Evolutionary conservation across 306 rosid genomes (phyloP).

Genomic region (Clitoria ternatea): DNA sequence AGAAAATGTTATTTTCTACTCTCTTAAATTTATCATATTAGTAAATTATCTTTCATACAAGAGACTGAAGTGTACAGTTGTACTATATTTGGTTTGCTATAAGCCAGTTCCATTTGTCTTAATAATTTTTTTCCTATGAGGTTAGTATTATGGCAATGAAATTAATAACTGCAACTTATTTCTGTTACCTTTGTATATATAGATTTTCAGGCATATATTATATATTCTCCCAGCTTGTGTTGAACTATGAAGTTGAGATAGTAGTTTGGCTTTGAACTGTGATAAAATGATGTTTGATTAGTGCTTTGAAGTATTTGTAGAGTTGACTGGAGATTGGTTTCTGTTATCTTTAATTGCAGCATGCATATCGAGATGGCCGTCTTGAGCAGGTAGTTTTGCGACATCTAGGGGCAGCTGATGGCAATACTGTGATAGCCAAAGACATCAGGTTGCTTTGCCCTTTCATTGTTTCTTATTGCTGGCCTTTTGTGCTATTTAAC

Average conservation of each 20-base stretch:
- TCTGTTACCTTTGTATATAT: not conserved
- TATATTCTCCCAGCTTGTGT: constrained; percentile 3
- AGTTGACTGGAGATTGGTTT: constrained; percentile 20
- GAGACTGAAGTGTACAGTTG: not conserved
- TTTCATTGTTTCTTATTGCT: not conserved
- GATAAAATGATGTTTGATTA: not conserved
- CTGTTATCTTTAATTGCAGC: constrained; percentile 50
- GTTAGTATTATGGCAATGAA: not conserved
- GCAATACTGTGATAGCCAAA: constrained; percentile 75
- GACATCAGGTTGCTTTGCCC: constrained; percentile 57
- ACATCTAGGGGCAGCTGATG: constrained; percentile 91
- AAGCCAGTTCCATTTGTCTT: not conserved
- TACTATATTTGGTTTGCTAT: not conserved
- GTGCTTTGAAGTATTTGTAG: not conserved
- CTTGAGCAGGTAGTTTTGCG: constrained; percentile 77
- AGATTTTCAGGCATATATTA: constrained; percentile 1
- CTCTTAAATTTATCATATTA: not conserved
- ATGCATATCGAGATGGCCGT: constrained; percentile 79
- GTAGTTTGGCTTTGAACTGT: constrained; percentile 6
- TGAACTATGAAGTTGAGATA: not conserved
- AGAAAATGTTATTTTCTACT: not conserved
- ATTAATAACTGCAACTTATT: not conserved
- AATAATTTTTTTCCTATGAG: not conserved
- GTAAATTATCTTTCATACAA: not conserved
- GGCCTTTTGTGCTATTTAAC: not conserved